Evolutionary conservation across 2,329 filamentous ascomycete genomes (phyloP).

Genomic region (Pezizomycotina sp.): DNA sequence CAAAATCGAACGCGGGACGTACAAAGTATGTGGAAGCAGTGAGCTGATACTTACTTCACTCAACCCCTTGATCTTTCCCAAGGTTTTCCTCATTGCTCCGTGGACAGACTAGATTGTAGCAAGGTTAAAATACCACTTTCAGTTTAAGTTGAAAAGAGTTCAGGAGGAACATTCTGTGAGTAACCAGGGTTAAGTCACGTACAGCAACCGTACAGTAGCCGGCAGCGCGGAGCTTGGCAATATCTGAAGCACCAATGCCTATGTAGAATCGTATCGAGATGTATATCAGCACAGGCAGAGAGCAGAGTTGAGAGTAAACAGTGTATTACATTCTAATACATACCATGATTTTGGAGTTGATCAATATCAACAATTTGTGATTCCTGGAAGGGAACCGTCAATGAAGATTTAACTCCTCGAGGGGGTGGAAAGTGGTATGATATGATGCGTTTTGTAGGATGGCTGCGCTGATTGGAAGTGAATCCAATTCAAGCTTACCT

Average conservation of each 20-base stretch:
- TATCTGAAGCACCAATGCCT: slow-evolving; percentile 48
- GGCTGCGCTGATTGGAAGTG: no score
- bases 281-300: neutral
- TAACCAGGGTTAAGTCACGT: slow-evolving; percentile 21
- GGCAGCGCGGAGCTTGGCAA: slow-evolving; percentile 46
- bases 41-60: slow-evolving; percentile 8
- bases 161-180: neutral
- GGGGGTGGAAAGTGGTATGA: no score
- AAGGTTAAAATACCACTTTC: slow-evolving; percentile 1
- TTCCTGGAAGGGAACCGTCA: slow-evolving; percentile 28
- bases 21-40: neutral
- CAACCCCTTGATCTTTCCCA: slow-evolving; percentile 47
- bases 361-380: slow-evolving; percentile 50
- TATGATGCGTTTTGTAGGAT: no score
- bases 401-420: neutral
- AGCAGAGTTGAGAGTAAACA: neutral
- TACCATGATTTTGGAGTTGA: slow-evolving; percentile 47
- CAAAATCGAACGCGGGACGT: neutral
- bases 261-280: neutral
- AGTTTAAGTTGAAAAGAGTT: neutral
- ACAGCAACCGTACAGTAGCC: slow-evolving; percentile 49
- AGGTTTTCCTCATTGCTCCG: slow-evolving; percentile 41
- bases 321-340: no score
- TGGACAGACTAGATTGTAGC: slow-evolving; percentile 38
- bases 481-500: slow-evolving; percentile 7